Evolutionary conservation across 2,329 filamentous ascomycete genomes (phyloP).

Genomic region (Botrytis squamosa): DNA sequence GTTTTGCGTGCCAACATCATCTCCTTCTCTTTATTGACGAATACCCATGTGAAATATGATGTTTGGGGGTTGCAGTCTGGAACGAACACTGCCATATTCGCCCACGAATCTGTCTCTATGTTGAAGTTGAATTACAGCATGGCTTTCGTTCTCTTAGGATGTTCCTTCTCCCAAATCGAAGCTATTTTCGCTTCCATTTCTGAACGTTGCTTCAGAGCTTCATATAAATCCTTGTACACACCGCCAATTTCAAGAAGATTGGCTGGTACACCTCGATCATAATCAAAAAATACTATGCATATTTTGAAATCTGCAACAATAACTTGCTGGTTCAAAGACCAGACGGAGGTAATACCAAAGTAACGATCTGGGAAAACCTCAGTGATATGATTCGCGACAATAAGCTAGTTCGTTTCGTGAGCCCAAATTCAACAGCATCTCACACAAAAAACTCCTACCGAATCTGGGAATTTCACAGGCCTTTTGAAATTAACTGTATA

Average conservation of each 20-base stretch:
- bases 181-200: neutral
- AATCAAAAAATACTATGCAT: constrained; percentile 8
- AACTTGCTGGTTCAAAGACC: constrained; percentile 12
- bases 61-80: neutral
- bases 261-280: neutral
- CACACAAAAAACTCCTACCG: neutral
- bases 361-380: constrained; percentile 12
- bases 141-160: constrained; percentile 2
- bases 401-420: neutral
- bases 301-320: constrained; percentile 4
- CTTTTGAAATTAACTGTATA: constrained; percentile 9
- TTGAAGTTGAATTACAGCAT: neutral
- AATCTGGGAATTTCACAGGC: constrained; percentile 1
- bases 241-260: constrained; percentile 10
- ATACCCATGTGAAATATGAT: neutral
- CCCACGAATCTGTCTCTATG: neutral
- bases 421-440: neutral
- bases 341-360: neutral
- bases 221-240: constrained; percentile 8
- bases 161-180: neutral
- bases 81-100: neutral
- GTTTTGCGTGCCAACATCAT: neutral
- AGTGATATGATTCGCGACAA: constrained; percentile 14
- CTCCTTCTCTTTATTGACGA: neutral
- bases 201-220: neutral